Evolutionary conservation across 495 filamentous ascomycete species (phyloP).

Genomic region (Penicillium diatomitis): DNA sequence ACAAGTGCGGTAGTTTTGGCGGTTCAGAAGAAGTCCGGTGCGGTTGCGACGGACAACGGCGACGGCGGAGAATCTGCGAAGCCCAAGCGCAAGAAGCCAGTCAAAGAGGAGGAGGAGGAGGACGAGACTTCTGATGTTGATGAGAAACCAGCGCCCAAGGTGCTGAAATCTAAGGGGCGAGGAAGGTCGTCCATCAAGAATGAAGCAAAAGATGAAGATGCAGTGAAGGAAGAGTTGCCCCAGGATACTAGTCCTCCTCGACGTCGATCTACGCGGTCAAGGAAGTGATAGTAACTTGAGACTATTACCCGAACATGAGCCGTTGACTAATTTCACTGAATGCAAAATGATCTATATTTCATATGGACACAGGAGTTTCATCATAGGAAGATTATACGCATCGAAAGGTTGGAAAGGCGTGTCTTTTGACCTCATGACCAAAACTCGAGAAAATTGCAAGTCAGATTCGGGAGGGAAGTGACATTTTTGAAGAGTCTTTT

Average conservation of each 20-base stretch:
- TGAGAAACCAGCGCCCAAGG: conserved; percentile 15
- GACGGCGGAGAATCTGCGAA: conserved; percentile 17
- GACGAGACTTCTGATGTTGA: conserved; percentile 13
- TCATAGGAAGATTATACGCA: too few relatives aligned
- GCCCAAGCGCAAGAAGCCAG: conserved; percentile 30
- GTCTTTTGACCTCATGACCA: too few relatives aligned
- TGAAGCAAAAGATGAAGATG: conserved; percentile 14
- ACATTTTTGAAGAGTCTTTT: too few relatives aligned
- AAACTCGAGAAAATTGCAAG: too few relatives aligned
- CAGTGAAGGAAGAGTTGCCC: conserved; percentile 7
- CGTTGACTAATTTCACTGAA: too few relatives aligned
- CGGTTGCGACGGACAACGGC: conserved; percentile 27
- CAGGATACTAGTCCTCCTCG: conserved; percentile 1
- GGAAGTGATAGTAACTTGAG: conserved; percentile 9
- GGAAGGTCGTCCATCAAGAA: conserved; percentile 16
- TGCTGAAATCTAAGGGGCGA: conserved; percentile 13
- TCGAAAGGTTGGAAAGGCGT: too few relatives aligned
- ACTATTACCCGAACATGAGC: too few relatives aligned
- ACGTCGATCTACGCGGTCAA: conserved; percentile 32
- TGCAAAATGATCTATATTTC: too few relatives aligned
- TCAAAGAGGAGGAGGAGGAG: conserved; percentile 25
- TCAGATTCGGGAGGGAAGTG: too few relatives aligned
- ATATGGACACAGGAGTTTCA: too few relatives aligned
- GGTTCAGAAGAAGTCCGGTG: conserved; percentile 73
- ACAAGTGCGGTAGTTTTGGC: conserved; percentile 81